Percentiles rank a stretch among this genome's conserved stretches.
Evolutionary conservation across 352 stramenopile genomes (phyloP).

Genomic region (Globisporangium acanthophoron): DNA sequence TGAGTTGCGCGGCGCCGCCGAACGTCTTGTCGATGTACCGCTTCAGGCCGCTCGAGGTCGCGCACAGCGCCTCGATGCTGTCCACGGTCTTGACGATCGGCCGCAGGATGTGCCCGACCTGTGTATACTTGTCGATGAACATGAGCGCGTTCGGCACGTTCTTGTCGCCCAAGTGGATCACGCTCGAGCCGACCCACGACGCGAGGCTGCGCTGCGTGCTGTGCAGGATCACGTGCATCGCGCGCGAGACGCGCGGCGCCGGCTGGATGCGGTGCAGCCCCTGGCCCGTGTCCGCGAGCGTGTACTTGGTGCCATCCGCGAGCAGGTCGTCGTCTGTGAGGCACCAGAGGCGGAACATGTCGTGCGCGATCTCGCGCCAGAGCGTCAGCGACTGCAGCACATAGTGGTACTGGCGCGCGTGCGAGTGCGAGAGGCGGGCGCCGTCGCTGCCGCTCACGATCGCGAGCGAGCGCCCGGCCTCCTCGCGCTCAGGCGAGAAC

Average conservation of each 20-base stretch:
- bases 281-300: conserved; percentile 93
- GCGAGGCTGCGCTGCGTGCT: conserved; percentile 67
- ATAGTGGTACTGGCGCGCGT: conserved; percentile 95
- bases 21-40: conserved; percentile 79
- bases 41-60: conserved; percentile 36
- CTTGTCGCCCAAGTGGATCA: conserved; percentile 97
- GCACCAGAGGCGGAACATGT: conserved; percentile 97
- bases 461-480: conserved; percentile 81
- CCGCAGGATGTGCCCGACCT: conserved; percentile 85
- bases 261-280: conserved; percentile 93
- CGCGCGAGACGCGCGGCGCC: conserved; percentile 89
- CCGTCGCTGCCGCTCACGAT: conserved; percentile 92
- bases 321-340: conserved; percentile 93
- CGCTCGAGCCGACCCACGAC: conserved; percentile 90
- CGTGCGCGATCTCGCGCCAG: conserved; percentile 94
- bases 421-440: conserved; percentile 92
- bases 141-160: conserved; percentile 98
- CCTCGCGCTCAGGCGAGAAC: conserved; percentile 79
- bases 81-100: conserved; percentile 87
- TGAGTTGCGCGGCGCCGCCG: conserved; percentile 75
- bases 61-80: conserved; percentile 52
- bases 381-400: conserved; percentile 95
- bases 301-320: conserved; percentile 74
- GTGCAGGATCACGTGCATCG: conserved; percentile 93
- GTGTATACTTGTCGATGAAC: conserved; percentile 99